A percentile compares a stretch with the other conserved stretches of the same genome.
Evolutionary conservation across 805 yeast species (phyloP).

Genomic region (Kodamaea fukazawae): DNA sequence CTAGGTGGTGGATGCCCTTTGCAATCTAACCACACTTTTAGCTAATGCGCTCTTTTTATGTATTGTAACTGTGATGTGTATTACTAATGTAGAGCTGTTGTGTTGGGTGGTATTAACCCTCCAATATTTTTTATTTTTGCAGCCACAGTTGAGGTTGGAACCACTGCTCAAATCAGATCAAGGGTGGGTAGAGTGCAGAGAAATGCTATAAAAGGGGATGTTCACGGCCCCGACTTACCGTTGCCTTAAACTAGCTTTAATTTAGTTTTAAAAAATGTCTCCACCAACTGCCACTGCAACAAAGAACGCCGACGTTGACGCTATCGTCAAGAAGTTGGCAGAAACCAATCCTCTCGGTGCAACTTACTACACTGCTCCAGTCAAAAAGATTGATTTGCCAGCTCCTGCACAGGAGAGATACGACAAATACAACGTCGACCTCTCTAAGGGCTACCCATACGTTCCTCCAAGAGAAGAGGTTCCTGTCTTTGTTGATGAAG

Average conservation of each 20-base stretch:
- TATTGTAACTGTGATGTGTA: too few relatives aligned
- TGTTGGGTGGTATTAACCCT: too few relatives aligned
- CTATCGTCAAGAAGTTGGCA: constrained; percentile 15
- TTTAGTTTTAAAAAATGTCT: constrained; percentile 1
- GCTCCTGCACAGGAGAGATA: constrained; percentile 22
- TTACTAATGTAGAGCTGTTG: too few relatives aligned
- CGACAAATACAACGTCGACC: constrained; percentile 24
- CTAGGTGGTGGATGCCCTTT: too few relatives aligned
- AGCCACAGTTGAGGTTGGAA: constrained; percentile 5
- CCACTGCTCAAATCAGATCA: too few relatives aligned
- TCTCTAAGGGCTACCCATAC: constrained; percentile 27
- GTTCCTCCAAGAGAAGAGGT: constrained; percentile 21
- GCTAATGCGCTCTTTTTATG: too few relatives aligned
- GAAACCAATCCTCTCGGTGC: constrained; percentile 17
- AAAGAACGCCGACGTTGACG: constrained; percentile 11
- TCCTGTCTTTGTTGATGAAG: constrained; percentile 28
- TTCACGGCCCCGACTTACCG: too few relatives aligned
- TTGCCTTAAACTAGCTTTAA: not conserved
- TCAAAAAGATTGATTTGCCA: constrained; percentile 16
- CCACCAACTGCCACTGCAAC: constrained; percentile 15
- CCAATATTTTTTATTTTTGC: not conserved
- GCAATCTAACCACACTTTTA: too few relatives aligned
- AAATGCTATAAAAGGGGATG: too few relatives aligned
- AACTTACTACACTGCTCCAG: constrained; percentile 7
- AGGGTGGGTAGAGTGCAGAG: too few relatives aligned